A percentile compares a stretch with the other conserved stretches of the same genome.
Evolutionary conservation across 176 grass and related monocot species (phyloP).

Genomic region (Triticum monococcum): DNA sequence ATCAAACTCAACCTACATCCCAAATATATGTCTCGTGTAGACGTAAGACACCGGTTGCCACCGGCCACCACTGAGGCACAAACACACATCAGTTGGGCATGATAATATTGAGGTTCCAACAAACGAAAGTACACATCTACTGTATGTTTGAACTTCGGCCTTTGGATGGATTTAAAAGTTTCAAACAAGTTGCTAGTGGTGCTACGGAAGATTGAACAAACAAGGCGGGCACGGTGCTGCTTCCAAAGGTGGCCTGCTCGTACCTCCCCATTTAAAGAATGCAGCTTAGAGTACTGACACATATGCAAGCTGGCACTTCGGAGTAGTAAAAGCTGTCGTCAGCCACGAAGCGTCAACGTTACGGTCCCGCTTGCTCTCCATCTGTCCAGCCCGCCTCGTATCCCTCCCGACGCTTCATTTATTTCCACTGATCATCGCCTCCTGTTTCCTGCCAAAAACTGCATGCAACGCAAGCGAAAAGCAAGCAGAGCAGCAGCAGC

Average conservation of each 20-base stretch:
- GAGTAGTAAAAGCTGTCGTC: neutral
- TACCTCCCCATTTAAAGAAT: slow-evolving; percentile 30
- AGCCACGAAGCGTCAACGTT: slow-evolving; percentile 35
- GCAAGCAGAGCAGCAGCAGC: neutral
- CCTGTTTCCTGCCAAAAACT: neutral
- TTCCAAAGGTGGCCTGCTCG: neutral
- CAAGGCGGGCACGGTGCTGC: neutral
- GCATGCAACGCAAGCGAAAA: neutral
- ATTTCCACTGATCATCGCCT: neutral
- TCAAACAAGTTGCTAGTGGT: neutral
- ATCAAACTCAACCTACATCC: no score
- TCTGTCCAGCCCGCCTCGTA: neutral
- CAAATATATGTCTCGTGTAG: no score
- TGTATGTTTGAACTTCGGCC: no score
- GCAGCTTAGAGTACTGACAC: neutral
- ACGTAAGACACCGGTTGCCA: no score
- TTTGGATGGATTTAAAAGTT: neutral
- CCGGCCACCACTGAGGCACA: no score
- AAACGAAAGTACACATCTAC: no score
- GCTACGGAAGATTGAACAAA: neutral
- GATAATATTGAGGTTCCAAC: no score
- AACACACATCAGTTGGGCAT: no score
- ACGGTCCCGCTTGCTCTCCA: neutral
- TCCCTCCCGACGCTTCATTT: slow-evolving; percentile 1
- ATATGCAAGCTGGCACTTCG: neutral